Conservation (phyloP, 257 asterid species). For the Paraleonurus japonicus region DNA sequence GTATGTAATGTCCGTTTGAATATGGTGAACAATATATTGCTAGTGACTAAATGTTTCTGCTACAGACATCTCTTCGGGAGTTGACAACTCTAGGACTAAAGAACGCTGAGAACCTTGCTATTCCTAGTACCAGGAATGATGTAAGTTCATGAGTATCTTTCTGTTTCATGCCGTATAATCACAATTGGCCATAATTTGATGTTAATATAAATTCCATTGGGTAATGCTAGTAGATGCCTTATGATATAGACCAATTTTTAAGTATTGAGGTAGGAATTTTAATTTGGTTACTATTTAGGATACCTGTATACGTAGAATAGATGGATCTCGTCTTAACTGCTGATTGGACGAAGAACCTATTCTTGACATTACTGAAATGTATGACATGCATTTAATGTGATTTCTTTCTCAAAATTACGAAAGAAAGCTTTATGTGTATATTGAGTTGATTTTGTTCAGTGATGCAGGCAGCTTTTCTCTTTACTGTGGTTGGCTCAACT, state of each 20-base stretch:
- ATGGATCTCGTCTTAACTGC: background rate
- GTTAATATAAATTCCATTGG: background rate
- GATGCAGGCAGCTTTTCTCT: slow-evolving; percentile 98
- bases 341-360: slow-evolving; percentile 1
- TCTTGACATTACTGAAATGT: background rate
- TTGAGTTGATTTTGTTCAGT: slow-evolving; percentile 74
- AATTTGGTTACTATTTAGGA: background rate
- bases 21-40: slow-evolving; percentile 15
- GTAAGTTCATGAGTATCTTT: slow-evolving; percentile 45
- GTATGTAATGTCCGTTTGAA: background rate
- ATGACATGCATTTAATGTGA: background rate
- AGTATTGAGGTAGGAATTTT: slow-evolving; percentile 1
- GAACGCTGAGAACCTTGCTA: slow-evolving; percentile 90
- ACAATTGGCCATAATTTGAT: slow-evolving; percentile 3
- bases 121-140: slow-evolving; percentile 90
- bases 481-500: slow-evolving; percentile 90
- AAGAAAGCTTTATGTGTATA: slow-evolving; percentile 25
- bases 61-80: slow-evolving; percentile 86
- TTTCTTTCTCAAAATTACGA: background rate
- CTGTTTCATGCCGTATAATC: slow-evolving; percentile 3
- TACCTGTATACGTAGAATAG: background rate
- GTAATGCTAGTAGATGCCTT: background rate
- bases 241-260: background rate
- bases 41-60: slow-evolving; percentile 23
- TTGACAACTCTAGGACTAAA: slow-evolving; percentile 85